Evolutionary conservation across 2,329 filamentous ascomycete genomes (phyloP).

Genomic region (Didymosphaeria variabile): DNA sequence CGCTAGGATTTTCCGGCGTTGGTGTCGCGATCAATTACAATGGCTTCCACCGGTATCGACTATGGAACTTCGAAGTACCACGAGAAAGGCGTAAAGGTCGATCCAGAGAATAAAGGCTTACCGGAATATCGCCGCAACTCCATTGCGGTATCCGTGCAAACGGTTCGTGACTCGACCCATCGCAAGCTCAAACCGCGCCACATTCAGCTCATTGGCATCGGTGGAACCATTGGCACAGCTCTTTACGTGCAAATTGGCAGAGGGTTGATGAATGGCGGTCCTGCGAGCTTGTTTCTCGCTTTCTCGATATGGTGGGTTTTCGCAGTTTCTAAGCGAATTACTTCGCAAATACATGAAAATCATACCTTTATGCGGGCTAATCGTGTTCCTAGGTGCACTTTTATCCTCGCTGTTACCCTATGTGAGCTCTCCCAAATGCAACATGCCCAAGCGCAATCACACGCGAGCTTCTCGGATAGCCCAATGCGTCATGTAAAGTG

Average conservation of each 20-base stretch:
- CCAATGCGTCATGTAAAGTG: constrained; percentile 19
- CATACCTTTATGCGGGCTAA: constrained; percentile 11
- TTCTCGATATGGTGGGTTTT: constrained; percentile 55
- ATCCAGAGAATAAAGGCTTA: constrained; percentile 39
- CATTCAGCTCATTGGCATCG: constrained; percentile 58
- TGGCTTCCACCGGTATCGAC: constrained; percentile 49
- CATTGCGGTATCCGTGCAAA: constrained; percentile 36
- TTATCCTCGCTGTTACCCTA: constrained; percentile 53
- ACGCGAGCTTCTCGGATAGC: constrained; percentile 18
- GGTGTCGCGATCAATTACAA: constrained; percentile 23
- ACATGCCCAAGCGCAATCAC: constrained; percentile 32
- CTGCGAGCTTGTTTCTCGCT: constrained; percentile 57
- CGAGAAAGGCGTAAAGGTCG: constrained; percentile 27
- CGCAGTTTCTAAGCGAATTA: not conserved
- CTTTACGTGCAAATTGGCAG: constrained; percentile 58
- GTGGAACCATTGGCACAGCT: constrained; percentile 59
- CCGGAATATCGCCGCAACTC: constrained; percentile 36
- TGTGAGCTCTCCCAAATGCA: constrained; percentile 44
- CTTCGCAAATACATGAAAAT: not conserved
- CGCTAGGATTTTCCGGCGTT: constrained; percentile 24
- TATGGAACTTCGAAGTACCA: constrained; percentile 29
- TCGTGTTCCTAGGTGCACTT: constrained; percentile 47
- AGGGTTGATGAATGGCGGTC: constrained; percentile 57
- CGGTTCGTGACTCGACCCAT: constrained; percentile 52
- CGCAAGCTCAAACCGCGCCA: constrained; percentile 57